These are phyloP conservation scores for Candida oleophila DNA, from an alignment of 805 yeast genomes.

Conservation along the genomic window DNA sequence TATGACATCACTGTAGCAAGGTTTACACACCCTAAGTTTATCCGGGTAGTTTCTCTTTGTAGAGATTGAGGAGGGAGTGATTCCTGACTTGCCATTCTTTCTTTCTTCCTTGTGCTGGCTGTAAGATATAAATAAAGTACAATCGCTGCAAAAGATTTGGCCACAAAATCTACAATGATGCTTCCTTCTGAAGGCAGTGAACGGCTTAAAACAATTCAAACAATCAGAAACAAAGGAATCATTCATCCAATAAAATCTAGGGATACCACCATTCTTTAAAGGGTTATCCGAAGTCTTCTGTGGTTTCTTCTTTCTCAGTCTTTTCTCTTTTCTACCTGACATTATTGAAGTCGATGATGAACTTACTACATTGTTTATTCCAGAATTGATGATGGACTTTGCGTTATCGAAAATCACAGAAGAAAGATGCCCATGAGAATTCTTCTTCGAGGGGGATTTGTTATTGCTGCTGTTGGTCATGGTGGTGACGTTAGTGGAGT, in stretches of 20 bases:
- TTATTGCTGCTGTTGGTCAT: background rate
- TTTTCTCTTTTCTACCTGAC: slow-evolving; percentile 11
- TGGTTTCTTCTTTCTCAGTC: slow-evolving; percentile 26
- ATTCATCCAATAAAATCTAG: slow-evolving; percentile 92
- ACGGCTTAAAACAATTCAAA: slow-evolving; percentile 74
- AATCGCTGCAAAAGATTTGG: slow-evolving; percentile 83
- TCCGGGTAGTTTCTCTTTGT: slow-evolving; percentile 55
- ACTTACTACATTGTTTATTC: slow-evolving; percentile 20
- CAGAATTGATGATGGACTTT: slow-evolving; percentile 29
- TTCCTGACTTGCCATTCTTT: slow-evolving; percentile 12
- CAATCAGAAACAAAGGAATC: slow-evolving; percentile 91
- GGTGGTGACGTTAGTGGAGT: no score
- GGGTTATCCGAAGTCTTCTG: slow-evolving; percentile 39
- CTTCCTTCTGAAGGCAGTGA: slow-evolving; percentile 82
- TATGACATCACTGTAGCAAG: slow-evolving; percentile 73
- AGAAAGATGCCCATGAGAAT: slow-evolving; percentile 12
- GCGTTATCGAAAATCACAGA: slow-evolving; percentile 39
- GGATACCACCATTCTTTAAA: slow-evolving; percentile 50
- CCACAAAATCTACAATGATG: slow-evolving; percentile 98
- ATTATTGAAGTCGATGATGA: slow-evolving; percentile 34
- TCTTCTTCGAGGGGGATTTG: background rate
- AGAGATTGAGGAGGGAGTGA: slow-evolving; percentile 5
- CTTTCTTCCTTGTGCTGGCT: slow-evolving; percentile 46
- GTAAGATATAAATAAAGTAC: slow-evolving; percentile 70
- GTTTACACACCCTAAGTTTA: slow-evolving; percentile 72